These are phyloP conservation scores for Kazachstania sp. DNA, from an alignment of 1,139 yeast species.

Conservation along the genomic window DNA sequence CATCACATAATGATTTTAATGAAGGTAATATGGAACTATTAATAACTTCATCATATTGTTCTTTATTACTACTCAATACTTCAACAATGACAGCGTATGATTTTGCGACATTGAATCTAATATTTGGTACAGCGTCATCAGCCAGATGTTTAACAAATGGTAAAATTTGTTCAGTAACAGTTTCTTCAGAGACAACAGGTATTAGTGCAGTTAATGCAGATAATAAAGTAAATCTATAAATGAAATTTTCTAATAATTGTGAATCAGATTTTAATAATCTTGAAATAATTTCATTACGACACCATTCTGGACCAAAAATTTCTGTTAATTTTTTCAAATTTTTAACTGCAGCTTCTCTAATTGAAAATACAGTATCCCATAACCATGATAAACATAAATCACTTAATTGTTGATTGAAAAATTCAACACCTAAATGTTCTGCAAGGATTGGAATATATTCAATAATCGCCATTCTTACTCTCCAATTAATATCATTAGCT, in stretches of 20 bases:
- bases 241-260: constrained; percentile 44
- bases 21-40: constrained; percentile 51
- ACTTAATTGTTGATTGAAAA: constrained; percentile 86
- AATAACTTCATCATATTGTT: constrained; percentile 31
- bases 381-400: constrained; percentile 92
- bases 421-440: constrained; percentile 88
- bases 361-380: constrained; percentile 96
- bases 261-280: constrained; percentile 53
- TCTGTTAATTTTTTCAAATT: constrained; percentile 72
- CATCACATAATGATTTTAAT: constrained; percentile 57
- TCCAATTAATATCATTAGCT: constrained; percentile 96
- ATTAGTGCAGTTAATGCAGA: constrained; percentile 77
- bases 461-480: constrained; percentile 93
- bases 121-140: constrained; percentile 83
- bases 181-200: constrained; percentile 51
- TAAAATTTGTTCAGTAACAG: constrained; percentile 56
- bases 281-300: constrained; percentile 71
- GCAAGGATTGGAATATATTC: constrained; percentile 95
- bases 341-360: constrained; percentile 90
- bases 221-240: constrained; percentile 84
- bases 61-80: constrained; percentile 36
- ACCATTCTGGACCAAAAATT: constrained; percentile 93
- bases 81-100: constrained; percentile 55
- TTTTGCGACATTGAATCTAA: constrained; percentile 90
- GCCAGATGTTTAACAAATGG: constrained; percentile 71